Base-by-base conservation (phyloP, 2,329 filamentous ascomycete species). In the Colletotrichum scovillei region DNA sequence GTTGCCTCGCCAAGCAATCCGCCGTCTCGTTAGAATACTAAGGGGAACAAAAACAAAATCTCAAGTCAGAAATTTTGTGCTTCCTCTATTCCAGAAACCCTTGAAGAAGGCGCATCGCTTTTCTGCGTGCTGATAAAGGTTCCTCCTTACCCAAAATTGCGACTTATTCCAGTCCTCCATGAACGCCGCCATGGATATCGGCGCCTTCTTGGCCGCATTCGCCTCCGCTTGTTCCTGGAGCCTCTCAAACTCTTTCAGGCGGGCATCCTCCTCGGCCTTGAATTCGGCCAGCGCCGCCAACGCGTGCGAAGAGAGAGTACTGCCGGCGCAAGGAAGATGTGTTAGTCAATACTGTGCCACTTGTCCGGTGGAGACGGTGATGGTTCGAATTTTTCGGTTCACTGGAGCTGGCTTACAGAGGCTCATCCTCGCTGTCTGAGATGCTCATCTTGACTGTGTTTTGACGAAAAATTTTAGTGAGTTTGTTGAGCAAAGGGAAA, bases 111-210 rank as follows among this genome's bases (percentile, higher is more conserved):
- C 30, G 32, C 32, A 35, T 35, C 4, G 32, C 32, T 35, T 35
- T 35, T 35, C 32, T 12, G 32, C 11, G 32, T 35, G 9, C 11
- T 35, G 32, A 12, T 35, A 4, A 5, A 35, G 11, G 32, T 11
- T 35, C 11, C 32, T 35, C 32, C 86, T 52, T 85, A 94, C 92
- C 94, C 94, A 97, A 79, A 97, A 97, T 82, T 96, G 94, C 74
- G 90, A 93, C 78, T 92, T 89, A 79, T 95, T 94, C 94, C 94
- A 97, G 81, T 96, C 92, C 82, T 96, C 94, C 1, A 87, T 86
- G 78, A 96, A 97, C 1, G 88, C 85, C 35, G 93, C 90, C 89
- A 96, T 96, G 19, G 84, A 76, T 42, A 76, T 64, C 22, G 73
- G 38, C 8, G 49, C 58, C 5, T 63, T 72, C 9, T 53, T 75